Conservation (phyloP, 2,329 filamentous ascomycete species). For the Aureobasidium sp. region DNA sequence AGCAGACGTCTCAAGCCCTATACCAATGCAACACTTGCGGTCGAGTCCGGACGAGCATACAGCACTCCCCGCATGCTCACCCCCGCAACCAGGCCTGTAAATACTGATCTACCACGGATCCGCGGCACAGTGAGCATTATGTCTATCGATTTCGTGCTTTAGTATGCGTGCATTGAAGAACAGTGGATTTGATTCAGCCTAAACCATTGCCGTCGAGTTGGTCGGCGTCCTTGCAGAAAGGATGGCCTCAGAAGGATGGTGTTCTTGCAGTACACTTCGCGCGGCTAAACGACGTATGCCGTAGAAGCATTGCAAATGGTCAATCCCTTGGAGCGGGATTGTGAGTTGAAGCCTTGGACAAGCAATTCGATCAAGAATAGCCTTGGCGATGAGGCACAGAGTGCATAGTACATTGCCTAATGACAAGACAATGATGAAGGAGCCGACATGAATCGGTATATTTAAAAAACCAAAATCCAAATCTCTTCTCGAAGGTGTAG, state of each 20-base stretch:
- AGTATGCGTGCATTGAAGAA: background rate
- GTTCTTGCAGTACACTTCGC: no score
- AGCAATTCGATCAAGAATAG: background rate
- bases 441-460: no score
- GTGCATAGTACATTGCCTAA: no score
- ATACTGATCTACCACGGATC: slow-evolving; percentile 1
- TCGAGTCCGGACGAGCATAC: slow-evolving; percentile 2
- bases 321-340: no score
- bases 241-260: no score
- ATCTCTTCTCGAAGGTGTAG: no score
- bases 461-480: no score
- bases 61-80: background rate
- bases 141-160: background rate
- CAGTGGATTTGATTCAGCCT: background rate
- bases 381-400: slow-evolving; percentile 1
- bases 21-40: background rate
- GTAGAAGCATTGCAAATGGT: no score
- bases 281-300: no score
- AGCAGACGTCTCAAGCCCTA: background rate
- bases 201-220: background rate
- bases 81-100: background rate
- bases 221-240: no score
- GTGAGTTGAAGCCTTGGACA: background rate
- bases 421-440: no score
- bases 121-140: slow-evolving; percentile 3